Base-by-base conservation (phyloP, 2,329 filamentous ascomycete species). In the Neocatenulostroma microsporum region DNA sequence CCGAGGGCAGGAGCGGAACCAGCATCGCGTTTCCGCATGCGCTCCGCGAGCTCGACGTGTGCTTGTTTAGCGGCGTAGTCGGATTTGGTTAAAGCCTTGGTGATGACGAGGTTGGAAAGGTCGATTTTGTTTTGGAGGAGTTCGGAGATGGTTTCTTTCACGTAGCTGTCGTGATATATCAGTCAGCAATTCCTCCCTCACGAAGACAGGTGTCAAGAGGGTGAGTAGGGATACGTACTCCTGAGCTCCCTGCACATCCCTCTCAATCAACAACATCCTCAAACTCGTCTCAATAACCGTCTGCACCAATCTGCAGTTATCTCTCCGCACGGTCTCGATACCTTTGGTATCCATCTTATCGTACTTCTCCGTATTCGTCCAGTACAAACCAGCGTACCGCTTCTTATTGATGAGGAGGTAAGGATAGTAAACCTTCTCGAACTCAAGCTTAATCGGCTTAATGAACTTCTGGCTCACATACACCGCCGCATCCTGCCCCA, bases 291-390 rank as follows among this genome's bases (percentile, higher is more conserved):
- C 91, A 54, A 98, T 96, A 41, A 96, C 91, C 3, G 84, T 95
- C 62, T 96, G 89, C 12, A 96, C 91, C 41, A 98, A 68, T 35
- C 91, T 72, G 58, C 91, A 98, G 58, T 98, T 98, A 62, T 98
- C 91, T 72, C 91, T 75, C 49, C 91, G 82, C 30, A 98, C 93
- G 3, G 91, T 98, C 64, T 98, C 91, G 49, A 98, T 96, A 72
- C 91, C 91, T 62, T 98, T 98, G 42, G 86, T 96, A 63, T 98
- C 91, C 93, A 98, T 98, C 71, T 96, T 98, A 73, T 98, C 93
- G 61, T 83, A 91, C 63, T 94, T 95, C 27, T 89, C 76, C 1
- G 89, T 78, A 48, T 83, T 91, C 4, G 91, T 98, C 88, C 88
- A 98, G 66, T 86, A 96, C 21, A 98, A 66, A n/a, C 91, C 91